Evolutionary conservation across 225 moss, liverwort and hornwort genomes (phyloP).

Genomic region (Anthoceros angustus): DNA sequence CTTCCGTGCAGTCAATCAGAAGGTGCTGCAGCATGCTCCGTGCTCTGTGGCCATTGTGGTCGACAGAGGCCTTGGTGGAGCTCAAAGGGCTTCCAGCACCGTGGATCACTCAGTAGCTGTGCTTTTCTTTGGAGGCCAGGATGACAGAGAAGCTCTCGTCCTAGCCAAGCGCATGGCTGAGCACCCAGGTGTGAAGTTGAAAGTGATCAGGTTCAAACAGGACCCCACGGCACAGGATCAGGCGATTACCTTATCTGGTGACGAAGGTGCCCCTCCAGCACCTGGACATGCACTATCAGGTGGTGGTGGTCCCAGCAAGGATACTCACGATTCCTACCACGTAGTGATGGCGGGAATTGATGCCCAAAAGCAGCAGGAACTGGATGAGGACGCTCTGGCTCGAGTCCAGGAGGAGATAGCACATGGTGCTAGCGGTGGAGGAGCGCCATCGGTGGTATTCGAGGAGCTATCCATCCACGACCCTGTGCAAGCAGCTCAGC

Average conservation of each 20-base stretch:
- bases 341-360: background rate
- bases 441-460: background rate
- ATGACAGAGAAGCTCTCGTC: conserved; percentile 56
- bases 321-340: background rate
- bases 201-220: conserved; percentile 13
- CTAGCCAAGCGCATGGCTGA: conserved; percentile 14
- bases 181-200: conserved; percentile 24
- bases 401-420: background rate
- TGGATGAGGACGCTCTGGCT: background rate
- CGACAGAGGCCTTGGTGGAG: conserved; percentile 27
- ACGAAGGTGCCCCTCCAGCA: background rate
- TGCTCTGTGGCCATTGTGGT: conserved; percentile 51
- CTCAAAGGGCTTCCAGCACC: conserved; percentile 16
- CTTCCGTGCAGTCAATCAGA: conserved; percentile 15
- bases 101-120: conserved; percentile 23
- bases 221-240: background rate
- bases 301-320: background rate
- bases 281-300: background rate
- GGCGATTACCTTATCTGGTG: background rate
- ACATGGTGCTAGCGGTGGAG: background rate
- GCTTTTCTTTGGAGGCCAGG: conserved; percentile 56
- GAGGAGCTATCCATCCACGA: background rate
- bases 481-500: background rate
- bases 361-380: background rate
- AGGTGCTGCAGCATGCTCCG: conserved; percentile 23